These are phyloP conservation scores for Neoarthrinium moseri DNA, from an alignment of 2,329 filamentous ascomycete species.

Conservation along the genomic window DNA sequence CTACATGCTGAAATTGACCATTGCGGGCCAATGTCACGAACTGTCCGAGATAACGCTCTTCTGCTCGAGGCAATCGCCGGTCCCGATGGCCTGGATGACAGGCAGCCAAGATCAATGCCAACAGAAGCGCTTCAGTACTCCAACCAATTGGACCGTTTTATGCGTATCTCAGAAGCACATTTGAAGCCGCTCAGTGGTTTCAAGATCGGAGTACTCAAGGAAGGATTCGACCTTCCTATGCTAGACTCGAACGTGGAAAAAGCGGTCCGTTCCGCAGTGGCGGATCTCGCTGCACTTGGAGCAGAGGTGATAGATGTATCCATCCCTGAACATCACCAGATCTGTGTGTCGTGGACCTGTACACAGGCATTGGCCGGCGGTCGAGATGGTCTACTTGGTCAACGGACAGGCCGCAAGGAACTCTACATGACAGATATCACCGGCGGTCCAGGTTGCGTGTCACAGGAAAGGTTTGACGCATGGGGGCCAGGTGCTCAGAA, in stretches of 20 bases:
- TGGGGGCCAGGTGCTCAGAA: constrained; percentile 9
- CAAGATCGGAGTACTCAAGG: constrained; percentile 26
- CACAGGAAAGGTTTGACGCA: neutral
- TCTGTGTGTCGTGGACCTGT: constrained; percentile 15
- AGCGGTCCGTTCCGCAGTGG: constrained; percentile 23
- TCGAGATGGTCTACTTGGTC: constrained; percentile 2
- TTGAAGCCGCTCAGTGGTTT: constrained; percentile 17
- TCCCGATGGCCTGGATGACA: constrained; percentile 30
- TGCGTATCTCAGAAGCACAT: neutral
- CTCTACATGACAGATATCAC: constrained; percentile 4
- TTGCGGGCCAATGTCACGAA: constrained; percentile 28
- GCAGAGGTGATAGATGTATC: constrained; percentile 25
- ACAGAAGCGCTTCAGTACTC: constrained; percentile 16
- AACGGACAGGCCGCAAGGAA: neutral
- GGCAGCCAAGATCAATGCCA: constrained; percentile 19
- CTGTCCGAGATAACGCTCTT: constrained; percentile 25
- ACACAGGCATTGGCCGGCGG: constrained; percentile 6
- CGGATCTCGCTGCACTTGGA: constrained; percentile 22
- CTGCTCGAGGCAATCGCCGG: constrained; percentile 31
- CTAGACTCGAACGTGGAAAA: constrained; percentile 22
- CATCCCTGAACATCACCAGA: constrained; percentile 25
- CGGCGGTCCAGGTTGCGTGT: neutral
- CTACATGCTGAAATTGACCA: constrained; percentile 29
- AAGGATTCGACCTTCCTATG: constrained; percentile 24
- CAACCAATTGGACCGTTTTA: constrained; percentile 13